These are phyloP conservation scores for Omphalea diandra DNA, from an alignment of 441 rosid species.

Conservation along the genomic window DNA sequence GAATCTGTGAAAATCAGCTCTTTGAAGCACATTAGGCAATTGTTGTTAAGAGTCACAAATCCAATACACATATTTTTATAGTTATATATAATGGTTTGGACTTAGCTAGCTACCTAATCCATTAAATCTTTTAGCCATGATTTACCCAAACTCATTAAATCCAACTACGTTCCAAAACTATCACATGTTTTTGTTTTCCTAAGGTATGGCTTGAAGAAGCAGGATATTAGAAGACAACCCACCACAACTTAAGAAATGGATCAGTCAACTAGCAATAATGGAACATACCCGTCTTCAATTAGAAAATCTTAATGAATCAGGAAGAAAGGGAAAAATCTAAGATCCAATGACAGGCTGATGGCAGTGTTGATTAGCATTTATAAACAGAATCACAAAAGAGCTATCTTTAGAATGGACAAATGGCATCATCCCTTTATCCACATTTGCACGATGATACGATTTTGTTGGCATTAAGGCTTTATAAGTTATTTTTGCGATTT, in stretches of 20 bases:
- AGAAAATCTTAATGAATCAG: neutral
- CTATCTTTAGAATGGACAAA: constrained; percentile 15
- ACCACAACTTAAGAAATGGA: too few relatives aligned
- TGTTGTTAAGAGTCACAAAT: too few relatives aligned
- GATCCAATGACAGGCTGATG: neutral
- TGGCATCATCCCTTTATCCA: constrained; percentile 1
- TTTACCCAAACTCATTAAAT: too few relatives aligned
- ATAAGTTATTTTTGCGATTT: too few relatives aligned
- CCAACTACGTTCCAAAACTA: too few relatives aligned
- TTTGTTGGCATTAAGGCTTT: neutral
- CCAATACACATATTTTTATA: too few relatives aligned
- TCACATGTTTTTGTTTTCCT: too few relatives aligned
- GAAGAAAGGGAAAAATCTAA: neutral
- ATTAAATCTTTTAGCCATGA: too few relatives aligned
- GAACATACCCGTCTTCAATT: neutral
- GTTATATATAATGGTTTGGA: too few relatives aligned
- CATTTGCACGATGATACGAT: neutral
- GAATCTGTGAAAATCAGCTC: constrained; percentile 43
- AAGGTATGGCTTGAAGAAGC: too few relatives aligned
- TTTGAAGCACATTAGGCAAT: constrained; percentile 21
- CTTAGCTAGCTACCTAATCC: too few relatives aligned
- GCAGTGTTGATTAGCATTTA: neutral
- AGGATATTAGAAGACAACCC: too few relatives aligned
- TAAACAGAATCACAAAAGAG: neutral
- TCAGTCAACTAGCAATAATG: neutral